phyloP scores from a whole-genome alignment of 1,284 basidiomycete species.

The Pascua sp. region DNA sequence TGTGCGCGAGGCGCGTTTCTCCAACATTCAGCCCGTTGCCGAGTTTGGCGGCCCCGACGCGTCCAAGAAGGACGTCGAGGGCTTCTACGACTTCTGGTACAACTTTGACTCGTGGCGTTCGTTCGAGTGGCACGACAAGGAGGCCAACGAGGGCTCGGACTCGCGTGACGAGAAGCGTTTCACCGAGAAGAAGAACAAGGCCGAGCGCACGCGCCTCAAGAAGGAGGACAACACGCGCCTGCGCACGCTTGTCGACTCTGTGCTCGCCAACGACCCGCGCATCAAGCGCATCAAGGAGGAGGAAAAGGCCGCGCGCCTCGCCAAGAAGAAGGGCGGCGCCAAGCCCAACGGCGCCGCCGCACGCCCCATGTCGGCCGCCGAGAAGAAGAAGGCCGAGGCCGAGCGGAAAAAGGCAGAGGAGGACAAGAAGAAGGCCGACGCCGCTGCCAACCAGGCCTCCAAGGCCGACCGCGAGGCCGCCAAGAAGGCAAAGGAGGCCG shows the following conservation, averaged over 20 bases:
- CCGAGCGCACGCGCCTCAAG: constrained; percentile 91
- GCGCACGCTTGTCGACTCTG: constrained; percentile 80
- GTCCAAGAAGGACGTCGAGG: constrained; percentile 77
- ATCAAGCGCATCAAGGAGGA: constrained; percentile 97
- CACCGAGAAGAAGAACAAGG: constrained; percentile 99
- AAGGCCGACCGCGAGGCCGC: constrained; percentile 71
- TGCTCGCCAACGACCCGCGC: constrained; percentile 82
- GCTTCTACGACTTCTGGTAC: constrained; percentile 99
- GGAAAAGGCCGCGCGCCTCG: constrained; percentile 90
- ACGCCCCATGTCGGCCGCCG: constrained; percentile 61
- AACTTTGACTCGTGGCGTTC: constrained; percentile 98
- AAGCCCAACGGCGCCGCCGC: constrained; percentile 41
- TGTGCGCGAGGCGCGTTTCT: constrained; percentile 88
- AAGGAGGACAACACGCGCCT: constrained; percentile 96
- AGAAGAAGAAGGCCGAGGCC: constrained; percentile 68
- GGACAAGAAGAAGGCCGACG: constrained; percentile 75
- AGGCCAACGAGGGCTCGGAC: constrained; percentile 95
- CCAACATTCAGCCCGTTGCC: constrained; percentile 81
- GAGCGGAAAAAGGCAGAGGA: constrained; percentile 71
- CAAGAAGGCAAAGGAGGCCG: constrained; percentile 84
- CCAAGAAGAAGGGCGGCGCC: constrained; percentile 70
- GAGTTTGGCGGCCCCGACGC: constrained; percentile 69
- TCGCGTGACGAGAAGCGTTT: constrained; percentile 98
- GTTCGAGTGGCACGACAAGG: constrained; percentile 98
- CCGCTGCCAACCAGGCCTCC: constrained; percentile 43